These are phyloP conservation scores for Schizophyllum amplum DNA, from an alignment of 1,284 basidiomycete species.

Conservation along the genomic window DNA sequence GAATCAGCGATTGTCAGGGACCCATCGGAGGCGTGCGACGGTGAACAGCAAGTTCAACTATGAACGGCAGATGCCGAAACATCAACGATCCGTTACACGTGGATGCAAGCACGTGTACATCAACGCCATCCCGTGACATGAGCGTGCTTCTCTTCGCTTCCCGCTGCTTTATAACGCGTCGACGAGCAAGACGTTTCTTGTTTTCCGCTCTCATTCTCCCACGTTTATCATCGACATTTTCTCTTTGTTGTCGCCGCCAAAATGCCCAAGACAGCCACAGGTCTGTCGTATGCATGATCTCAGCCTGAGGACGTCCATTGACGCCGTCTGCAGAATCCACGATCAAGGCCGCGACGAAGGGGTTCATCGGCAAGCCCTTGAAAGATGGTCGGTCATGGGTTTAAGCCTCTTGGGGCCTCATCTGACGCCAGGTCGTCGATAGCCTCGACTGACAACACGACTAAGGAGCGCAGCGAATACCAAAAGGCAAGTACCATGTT, in stretches of 20 bases:
- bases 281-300: neutral
- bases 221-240: neutral
- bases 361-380: too few species aligned
- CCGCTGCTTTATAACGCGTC: neutral
- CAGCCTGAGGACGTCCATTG: neutral
- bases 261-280: neutral
- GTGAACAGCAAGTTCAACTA: too few species aligned
- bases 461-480: too few species aligned
- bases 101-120: neutral
- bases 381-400: too few species aligned
- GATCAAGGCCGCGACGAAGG: conserved; percentile 12
- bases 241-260: neutral
- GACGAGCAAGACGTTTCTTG: neutral
- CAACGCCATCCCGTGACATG: neutral
- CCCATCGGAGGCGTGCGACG: too few species aligned
- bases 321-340: neutral
- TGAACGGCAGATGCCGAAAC: neutral
- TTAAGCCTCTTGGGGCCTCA: too few species aligned
- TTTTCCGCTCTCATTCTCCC: neutral
- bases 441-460: too few species aligned
- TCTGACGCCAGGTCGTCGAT: too few species aligned
- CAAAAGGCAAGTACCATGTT: too few species aligned
- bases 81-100: neutral
- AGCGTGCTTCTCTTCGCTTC: neutral
- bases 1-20: too few species aligned